phyloP scores from a whole-genome alignment of 768 basidiomycete genomes.

The Mycena vulgaris region DNA sequence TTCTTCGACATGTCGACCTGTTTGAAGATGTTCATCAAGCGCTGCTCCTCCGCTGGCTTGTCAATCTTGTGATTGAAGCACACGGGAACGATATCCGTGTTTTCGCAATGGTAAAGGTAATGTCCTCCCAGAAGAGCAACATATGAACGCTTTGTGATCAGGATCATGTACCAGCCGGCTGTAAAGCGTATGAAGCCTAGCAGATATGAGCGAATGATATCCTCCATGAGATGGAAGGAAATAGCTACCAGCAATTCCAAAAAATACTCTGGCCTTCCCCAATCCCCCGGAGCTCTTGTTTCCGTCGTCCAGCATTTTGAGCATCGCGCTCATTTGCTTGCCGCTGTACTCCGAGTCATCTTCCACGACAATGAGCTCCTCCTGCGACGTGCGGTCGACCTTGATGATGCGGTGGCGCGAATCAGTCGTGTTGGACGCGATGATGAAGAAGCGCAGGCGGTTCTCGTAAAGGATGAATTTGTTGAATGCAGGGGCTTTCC shows the following conservation, averaged over 20 bases:
- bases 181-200: constrained; percentile 95
- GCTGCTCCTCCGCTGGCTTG: constrained; percentile 89
- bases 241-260: constrained; percentile 82
- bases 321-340: constrained; percentile 90
- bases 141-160: constrained; percentile 90
- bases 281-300: constrained; percentile 92
- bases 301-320: constrained; percentile 97
- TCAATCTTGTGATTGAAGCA: constrained; percentile 88
- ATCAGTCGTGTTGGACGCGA: constrained; percentile 91
- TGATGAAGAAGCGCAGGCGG: constrained; percentile 89
- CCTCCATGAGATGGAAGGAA: background rate
- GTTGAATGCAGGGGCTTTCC: constrained; percentile 66
- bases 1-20: constrained; percentile 99
- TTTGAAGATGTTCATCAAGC: constrained; percentile 91
- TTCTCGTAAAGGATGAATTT: constrained; percentile 97
- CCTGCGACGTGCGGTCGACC: constrained; percentile 88
- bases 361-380: constrained; percentile 84
- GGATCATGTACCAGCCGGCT: constrained; percentile 95
- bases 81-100: constrained; percentile 86
- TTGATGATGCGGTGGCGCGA: constrained; percentile 93
- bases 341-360: constrained; percentile 92
- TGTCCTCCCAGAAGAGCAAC: constrained; percentile 96
- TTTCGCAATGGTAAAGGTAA: constrained; percentile 97
- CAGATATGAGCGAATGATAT: background rate
- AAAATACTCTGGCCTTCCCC: constrained; percentile 83